Conservation (phyloP, 179 eudicot species). For the Gypsophila paniculata region DNA sequence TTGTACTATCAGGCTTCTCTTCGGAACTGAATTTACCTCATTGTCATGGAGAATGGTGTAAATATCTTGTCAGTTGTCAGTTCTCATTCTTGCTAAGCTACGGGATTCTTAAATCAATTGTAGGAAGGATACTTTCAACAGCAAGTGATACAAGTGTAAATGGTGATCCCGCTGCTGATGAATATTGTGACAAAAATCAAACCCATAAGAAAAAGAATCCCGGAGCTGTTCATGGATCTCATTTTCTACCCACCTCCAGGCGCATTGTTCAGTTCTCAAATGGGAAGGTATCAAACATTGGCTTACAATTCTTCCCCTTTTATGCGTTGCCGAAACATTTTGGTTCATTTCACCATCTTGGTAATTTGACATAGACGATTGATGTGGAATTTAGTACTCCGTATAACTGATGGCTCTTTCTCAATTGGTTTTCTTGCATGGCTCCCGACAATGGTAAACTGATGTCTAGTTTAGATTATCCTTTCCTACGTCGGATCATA, state of each 20-base stretch:
- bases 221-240: conserved; percentile 45
- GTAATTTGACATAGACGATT: neutral
- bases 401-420: neutral
- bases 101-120: conserved; percentile 15
- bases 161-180: conserved; percentile 25
- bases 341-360: neutral
- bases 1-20: conserved; percentile 10
- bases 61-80: neutral
- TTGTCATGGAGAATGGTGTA: conserved; percentile 9
- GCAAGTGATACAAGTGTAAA: conserved; percentile 32
- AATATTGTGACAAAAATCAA: conserved; percentile 24
- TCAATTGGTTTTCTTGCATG: conserved; percentile 1
- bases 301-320: neutral
- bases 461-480: neutral
- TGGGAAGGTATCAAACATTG: conserved; percentile 63
- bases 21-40: conserved; percentile 10
- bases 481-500: neutral
- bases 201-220: conserved; percentile 25
- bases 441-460: neutral
- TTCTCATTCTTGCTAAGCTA: conserved; percentile 8
- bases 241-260: conserved; percentile 88
- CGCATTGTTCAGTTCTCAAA: conserved; percentile 95
- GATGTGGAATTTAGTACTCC: neutral
- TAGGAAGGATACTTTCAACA: conserved; percentile 79
- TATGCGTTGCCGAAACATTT: neutral